phyloP scores from a whole-genome alignment of 768 basidiomycete species.

The Russula foetens region DNA sequence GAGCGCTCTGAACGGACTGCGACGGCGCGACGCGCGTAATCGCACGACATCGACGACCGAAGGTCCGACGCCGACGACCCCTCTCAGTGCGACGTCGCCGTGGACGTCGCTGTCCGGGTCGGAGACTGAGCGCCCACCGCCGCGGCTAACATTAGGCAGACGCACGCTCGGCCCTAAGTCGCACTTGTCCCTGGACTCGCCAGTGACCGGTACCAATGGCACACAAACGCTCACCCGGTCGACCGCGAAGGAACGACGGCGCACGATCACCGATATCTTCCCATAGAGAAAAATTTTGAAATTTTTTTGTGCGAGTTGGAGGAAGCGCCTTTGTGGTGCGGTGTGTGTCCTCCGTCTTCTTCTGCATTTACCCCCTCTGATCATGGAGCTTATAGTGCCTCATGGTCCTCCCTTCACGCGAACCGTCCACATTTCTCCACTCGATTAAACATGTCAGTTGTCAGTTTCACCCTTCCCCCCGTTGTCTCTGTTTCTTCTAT shows the following conservation, averaged over 20 bases:
- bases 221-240: conserved; percentile 30
- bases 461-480: not conserved
- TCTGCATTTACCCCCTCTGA: not conserved
- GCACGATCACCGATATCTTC: conserved; percentile 46
- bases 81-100: conserved; percentile 31
- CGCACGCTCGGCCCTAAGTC: conserved; percentile 33
- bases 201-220: conserved; percentile 22
- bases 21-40: conserved; percentile 40
- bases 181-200: conserved; percentile 39
- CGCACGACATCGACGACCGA: conserved; percentile 28
- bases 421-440: not conserved
- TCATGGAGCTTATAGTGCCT: not conserved
- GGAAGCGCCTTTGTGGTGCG: not conserved
- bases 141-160: conserved; percentile 25
- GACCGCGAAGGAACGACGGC: conserved; percentile 35
- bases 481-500: conserved; percentile 6
- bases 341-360: not conserved
- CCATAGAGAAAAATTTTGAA: conserved; percentile 20
- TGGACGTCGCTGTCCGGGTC: conserved; percentile 33
- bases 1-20: conserved; percentile 45
- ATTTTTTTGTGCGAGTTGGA: not conserved
- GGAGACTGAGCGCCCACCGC: conserved; percentile 43
- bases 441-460: not conserved
- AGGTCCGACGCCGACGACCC: conserved; percentile 27
- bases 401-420: not conserved